Base-by-base conservation (phyloP, 768 basidiomycete species). In the Rhodosporidiobolus odoratus region DNA sequence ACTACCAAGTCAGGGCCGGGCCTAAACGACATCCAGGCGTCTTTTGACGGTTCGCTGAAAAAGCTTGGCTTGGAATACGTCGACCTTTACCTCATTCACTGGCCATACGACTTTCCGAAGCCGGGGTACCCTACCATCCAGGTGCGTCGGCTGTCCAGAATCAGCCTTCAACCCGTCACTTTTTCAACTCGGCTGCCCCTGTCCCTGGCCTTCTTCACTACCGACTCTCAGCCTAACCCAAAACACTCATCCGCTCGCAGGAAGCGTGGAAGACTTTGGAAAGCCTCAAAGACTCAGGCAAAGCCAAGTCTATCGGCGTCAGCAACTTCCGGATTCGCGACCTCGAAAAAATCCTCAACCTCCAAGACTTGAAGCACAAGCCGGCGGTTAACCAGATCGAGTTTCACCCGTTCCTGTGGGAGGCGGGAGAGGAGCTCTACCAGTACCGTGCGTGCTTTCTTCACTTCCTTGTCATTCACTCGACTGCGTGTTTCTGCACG, bases 31-130 rank as follows among this genome's bases (percentile, higher is more conserved):
- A 84, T 88, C 41, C 82, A 80, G 61, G 80, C 82, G 7, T 80
- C 83, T 0, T 77, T 91, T 17, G 75, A 83, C 47, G 80, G 78
- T n/a, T 87, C 86, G 15, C 78, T 90, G 58, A 77, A 81, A 75
- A 84, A 84, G 75, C 80, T 89, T 8, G 79, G 82, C 19, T 64
- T 86, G 62, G 81, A 85, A 64, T 83, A 83, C 53, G 52, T 64
- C 48, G 43, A 71, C 40, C 43, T 64, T 4, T 60, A 71, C 60
- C 65, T 72, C 23, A 65, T 76, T 45, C 19, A 76, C 74, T 53
- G 80, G 57, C 69, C 69, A 15, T 62, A 66, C 54, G 69, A 71
- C 25, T 69, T 74, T 30, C 59, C 35, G 2, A 68, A 70, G 56
- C 53, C 52, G 1, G 73, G 63, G 0, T 68, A 62, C 38, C 66